Conservation (phyloP, 2,329 filamentous ascomycete species). For the Lecanicillium sp. region DNA sequence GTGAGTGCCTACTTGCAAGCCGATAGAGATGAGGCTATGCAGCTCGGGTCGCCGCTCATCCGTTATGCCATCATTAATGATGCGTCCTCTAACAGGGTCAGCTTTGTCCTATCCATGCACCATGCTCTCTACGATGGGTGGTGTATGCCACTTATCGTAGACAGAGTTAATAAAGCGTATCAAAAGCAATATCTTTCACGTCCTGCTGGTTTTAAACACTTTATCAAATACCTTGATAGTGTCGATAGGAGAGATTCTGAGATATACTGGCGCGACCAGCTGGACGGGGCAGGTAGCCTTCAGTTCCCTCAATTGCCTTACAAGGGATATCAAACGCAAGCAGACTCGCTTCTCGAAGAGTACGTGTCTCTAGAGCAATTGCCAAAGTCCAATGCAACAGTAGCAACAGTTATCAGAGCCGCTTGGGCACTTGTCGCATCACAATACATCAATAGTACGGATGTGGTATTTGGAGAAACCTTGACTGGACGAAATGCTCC, state of each 20-base stretch:
- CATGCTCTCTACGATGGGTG: conserved; percentile 51
- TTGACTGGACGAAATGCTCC: conserved; percentile 47
- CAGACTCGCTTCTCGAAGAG: conserved; percentile 44
- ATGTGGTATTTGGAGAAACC: conserved; percentile 52
- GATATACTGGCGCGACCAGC: conserved; percentile 36
- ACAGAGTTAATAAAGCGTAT: conserved; percentile 38
- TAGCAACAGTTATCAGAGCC: conserved; percentile 48
- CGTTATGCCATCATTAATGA: conserved; percentile 34
- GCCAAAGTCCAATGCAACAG: conserved; percentile 33
- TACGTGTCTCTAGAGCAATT: conserved; percentile 33
- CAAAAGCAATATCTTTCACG: conserved; percentile 21
- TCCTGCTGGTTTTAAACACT: conserved; percentile 37
- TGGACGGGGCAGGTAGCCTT: conserved; percentile 33
- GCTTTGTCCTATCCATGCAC: conserved; percentile 47
- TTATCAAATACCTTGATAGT: conserved; percentile 36
- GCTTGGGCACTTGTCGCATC: conserved; percentile 50
- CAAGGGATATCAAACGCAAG: conserved; percentile 37
- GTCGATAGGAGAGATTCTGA: conserved; percentile 32
- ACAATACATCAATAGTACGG: conserved; percentile 40
- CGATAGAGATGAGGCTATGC: conserved; percentile 31
- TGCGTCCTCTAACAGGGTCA: conserved; percentile 19
- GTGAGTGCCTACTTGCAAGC: conserved; percentile 31
- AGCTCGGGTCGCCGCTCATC: conserved; percentile 36
- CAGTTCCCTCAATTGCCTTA: conserved; percentile 42
- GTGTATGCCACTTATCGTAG: conserved; percentile 42